Evolutionary conservation across 371 early-diverging fungal genomes (phyloP), one percentile per base, ranked within the genome.

Genomic region (Mortierella sp.): DNA sequence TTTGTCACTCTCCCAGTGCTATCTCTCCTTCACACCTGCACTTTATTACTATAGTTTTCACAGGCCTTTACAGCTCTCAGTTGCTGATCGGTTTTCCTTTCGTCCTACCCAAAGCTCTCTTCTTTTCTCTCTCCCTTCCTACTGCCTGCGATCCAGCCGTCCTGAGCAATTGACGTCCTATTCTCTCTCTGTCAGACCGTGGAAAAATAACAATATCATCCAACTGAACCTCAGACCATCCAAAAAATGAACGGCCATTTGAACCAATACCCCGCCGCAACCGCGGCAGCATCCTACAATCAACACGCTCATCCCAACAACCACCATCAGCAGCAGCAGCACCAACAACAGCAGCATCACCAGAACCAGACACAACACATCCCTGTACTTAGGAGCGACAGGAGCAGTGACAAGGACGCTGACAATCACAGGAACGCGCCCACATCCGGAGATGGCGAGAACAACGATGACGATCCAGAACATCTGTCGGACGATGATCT

Each of bases 401-500:
- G 64, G 19, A 31, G 6, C 6, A 21, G 31, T 9, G 64, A 37
- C 71, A 71, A 51, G 50, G 48, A 71, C 16, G 8, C 64, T n/a
- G 50, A 71, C 14, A 46, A 67, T 5, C 76, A 73, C 70, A 75
- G 75, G 26, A 73, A 75, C 53, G 70, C 81, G 3, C 76, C 73
- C 28, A 24, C 48, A 31, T 51, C 46, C 10, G 31, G 28, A n/a
- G 43, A 37, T 34, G 79, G 73, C 43, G 53, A 51, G 37, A 43
- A 53, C 11, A 77, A 55, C 10, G 82, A 77, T 2, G 81, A 80
- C 70, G 86, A 86, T 37, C 76, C 79, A 19, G 77, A 86, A 51
- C 76, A 86, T 71, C 31, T 86, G 50, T 77, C 82, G 24, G 86
- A 86, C 73, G 90, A 91, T 73, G 92, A 92, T 80, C 84, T 92